Conservation (phyloP, 1,284 basidiomycete genomes). For the Hypsizygus ulmarius region DNA sequence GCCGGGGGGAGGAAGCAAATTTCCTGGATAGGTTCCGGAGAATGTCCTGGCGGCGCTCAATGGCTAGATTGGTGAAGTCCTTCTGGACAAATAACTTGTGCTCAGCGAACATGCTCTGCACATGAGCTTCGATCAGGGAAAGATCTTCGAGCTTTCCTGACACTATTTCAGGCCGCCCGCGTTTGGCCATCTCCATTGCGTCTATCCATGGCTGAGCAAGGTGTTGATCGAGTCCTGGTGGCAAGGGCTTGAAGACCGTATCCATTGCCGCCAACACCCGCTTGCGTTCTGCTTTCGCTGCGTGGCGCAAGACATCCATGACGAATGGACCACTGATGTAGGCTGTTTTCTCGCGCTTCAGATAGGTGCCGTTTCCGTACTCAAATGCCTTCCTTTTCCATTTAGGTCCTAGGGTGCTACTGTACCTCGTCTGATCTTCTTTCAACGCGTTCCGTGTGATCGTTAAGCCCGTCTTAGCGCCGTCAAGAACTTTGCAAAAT, state of each 20-base stretch:
- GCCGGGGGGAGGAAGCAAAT: conserved; percentile 22
- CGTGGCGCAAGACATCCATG: conserved; percentile 44
- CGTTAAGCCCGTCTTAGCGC: conserved; percentile 55
- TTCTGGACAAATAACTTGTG: conserved; percentile 12
- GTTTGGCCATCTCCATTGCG: conserved; percentile 20
- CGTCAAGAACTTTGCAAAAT: conserved; percentile 60
- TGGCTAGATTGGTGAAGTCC: conserved; percentile 12
- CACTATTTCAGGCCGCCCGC: conserved; percentile 12
- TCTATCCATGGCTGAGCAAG: conserved; percentile 24
- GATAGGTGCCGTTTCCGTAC: conserved; percentile 19
- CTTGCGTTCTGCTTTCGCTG: conserved; percentile 25
- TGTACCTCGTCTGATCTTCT: conserved; percentile 28
- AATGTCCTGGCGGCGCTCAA: conserved; percentile 27
- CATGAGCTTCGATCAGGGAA: conserved; percentile 23
- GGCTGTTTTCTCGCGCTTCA: conserved; percentile 16
- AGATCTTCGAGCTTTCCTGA: conserved; percentile 25
- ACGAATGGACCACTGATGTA: conserved; percentile 37
- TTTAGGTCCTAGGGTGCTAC: conserved; percentile 26
- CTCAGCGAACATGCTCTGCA: conserved; percentile 19
- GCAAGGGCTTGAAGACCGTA: conserved; percentile 21
- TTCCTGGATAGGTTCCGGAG: conserved; percentile 25
- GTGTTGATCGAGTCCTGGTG: conserved; percentile 12
- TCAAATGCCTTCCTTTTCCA: conserved; percentile 34
- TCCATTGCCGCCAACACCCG: conserved; percentile 28
- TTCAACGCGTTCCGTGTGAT: conserved; percentile 34